phyloP scores from a whole-genome alignment of 2,329 filamentous ascomycete genomes.

The Beauveria brongniartii region DNA sequence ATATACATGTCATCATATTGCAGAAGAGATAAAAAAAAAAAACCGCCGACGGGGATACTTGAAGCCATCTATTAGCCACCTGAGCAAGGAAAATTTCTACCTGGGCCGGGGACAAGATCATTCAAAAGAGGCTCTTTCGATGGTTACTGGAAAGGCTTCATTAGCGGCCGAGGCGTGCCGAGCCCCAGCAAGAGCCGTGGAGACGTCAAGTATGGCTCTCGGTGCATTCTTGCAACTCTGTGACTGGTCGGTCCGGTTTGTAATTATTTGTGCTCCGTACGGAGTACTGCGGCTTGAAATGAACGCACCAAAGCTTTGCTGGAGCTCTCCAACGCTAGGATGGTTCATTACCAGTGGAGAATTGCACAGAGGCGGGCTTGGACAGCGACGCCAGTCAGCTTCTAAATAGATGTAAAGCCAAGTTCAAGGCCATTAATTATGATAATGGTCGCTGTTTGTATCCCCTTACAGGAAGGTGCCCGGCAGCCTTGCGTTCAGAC shows the following conservation, averaged over 20 bases:
- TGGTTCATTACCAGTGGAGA: slow-evolving; percentile 1
- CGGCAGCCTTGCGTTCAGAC: background rate
- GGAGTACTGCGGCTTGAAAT: background rate
- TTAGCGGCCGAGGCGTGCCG: background rate
- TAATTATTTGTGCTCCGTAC: background rate
- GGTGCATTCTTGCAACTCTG: background rate
- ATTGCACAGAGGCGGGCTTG: background rate
- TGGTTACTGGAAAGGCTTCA: background rate
- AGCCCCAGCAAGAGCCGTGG: background rate
- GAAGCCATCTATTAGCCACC: background rate
- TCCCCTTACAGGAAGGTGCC: background rate
- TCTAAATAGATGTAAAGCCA: background rate
- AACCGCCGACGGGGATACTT: background rate
- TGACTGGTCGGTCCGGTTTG: background rate
- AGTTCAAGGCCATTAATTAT: background rate
- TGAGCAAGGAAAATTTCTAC: background rate
- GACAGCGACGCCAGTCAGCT: slow-evolving; percentile 1
- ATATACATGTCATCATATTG: slow-evolving; percentile 7
- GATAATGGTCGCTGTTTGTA: background rate
- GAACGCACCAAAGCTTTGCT: background rate
- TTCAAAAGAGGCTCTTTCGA: background rate
- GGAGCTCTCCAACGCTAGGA: background rate
- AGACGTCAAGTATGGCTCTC: background rate
- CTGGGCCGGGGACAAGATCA: slow-evolving; percentile 3
- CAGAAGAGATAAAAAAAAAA: background rate